Percentiles rank a stretch among this genome's conserved stretches.
phyloP scores from a whole-genome alignment of 768 basidiomycete species.

The Auriscalpium vulgare region DNA sequence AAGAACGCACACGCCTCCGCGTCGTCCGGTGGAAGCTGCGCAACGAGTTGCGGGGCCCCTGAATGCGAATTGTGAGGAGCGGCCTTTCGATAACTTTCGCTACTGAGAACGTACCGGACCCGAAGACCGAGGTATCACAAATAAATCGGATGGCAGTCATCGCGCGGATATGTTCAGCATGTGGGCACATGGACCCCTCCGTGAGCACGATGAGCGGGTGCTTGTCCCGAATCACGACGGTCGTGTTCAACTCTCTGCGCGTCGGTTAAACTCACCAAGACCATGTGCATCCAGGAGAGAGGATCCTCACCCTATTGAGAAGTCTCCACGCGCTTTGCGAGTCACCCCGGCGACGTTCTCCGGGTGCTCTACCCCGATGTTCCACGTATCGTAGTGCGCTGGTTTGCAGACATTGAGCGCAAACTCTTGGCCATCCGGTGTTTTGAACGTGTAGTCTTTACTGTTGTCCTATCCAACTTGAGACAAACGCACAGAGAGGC shows the following conservation, averaged over 20 bases:
- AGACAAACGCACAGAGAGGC: not conserved
- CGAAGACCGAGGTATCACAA: conserved; percentile 61
- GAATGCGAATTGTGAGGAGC: not conserved
- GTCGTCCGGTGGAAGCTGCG: conserved; percentile 61
- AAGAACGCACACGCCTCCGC: conserved; percentile 68
- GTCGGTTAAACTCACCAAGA: not conserved
- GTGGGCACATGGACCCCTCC: conserved; percentile 57
- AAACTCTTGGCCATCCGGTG: conserved; percentile 38
- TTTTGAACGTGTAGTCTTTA: conserved; percentile 53
- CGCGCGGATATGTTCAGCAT: conserved; percentile 37
- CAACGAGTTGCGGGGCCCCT: conserved; percentile 50
- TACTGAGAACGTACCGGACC: conserved; percentile 33
- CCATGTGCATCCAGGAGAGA: not conserved
- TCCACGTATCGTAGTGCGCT: conserved; percentile 51
- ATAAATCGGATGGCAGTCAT: conserved; percentile 70
- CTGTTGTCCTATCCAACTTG: conserved; percentile 28
- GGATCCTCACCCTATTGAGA: conserved; percentile 56
- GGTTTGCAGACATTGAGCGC: conserved; percentile 59
- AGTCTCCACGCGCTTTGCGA: conserved; percentile 54
- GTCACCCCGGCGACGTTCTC: conserved; percentile 57
- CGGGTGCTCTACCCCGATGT: conserved; percentile 41
- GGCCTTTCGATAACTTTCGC: not conserved
- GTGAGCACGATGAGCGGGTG: conserved; percentile 49
- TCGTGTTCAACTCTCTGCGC: conserved; percentile 53
- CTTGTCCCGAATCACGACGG: conserved; percentile 44